Evolutionary conservation across 1,284 basidiomycete genomes (phyloP), one percentile per base, ranked within the genome.

Genomic region (Neotropicomus parvogracilis): DNA sequence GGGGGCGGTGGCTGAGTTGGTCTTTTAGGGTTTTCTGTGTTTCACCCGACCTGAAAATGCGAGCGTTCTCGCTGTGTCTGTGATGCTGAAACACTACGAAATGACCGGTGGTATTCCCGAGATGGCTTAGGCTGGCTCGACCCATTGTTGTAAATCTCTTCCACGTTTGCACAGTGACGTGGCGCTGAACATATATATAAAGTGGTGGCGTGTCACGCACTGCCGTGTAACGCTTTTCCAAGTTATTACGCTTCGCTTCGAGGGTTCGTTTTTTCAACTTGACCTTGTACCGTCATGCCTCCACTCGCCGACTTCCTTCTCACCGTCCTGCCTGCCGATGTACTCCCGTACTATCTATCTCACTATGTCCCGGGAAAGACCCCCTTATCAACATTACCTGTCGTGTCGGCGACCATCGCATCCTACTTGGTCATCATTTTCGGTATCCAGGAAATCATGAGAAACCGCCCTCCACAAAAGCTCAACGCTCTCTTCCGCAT

Each of bases 401-500:
- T 79, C 55, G 94, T 97, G 52, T 69, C 81, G 40, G 71, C 79
- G 16, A 75, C 86, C 17, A 78, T 98, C 54, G 77, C 71, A 28
- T 79, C 80, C 49, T 99, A 99, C 77, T 82, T 99, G 57, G 83
- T 81, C 66, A 74, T 88, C 73, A 87, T 99, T 69, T 98, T 98
- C 64, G 83, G 89, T 54, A 80, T 90, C 37, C 85, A 86, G 62
- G 83, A 83, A 59, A 70, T 91, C 61, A 97, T 97, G 94, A 89
- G 81, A 70, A 76, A 79, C 66, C 79, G 78, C 57, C 74, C 77
- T 60, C 79, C 87, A 34, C 78, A 80, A 64, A 90, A 89, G 74
- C 84, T 97, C 63, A 93, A 88, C 62, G 70, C 79, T 42, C 79
- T 94, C 54, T 99, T 99, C 74, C 89, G 95, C 74, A 66, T 88